Evolutionary conservation across 805 yeast species (phyloP).

Genomic region (Wickerhamomyces canadensis): DNA sequence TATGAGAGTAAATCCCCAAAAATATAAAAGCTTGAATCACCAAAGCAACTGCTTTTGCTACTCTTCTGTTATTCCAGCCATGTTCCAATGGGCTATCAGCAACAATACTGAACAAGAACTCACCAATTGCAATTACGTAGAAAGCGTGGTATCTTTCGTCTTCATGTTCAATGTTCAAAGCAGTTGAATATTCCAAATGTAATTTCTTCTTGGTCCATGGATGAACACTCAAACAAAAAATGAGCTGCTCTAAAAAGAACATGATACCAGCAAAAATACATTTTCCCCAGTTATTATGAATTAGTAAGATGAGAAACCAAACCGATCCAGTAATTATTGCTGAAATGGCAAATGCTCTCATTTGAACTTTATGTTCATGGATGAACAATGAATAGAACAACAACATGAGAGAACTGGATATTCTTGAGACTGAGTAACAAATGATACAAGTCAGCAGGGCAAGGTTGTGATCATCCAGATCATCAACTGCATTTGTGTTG

Average conservation of each 20-base stretch:
- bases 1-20: constrained; percentile 50
- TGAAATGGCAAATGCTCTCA: constrained; percentile 32
- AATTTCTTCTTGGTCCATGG: constrained; percentile 41
- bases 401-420: constrained; percentile 27
- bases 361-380: constrained; percentile 46
- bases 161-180: constrained; percentile 61
- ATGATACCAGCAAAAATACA: constrained; percentile 38
- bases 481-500: constrained; percentile 35
- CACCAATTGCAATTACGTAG: constrained; percentile 61
- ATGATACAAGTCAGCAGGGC: constrained; percentile 31
- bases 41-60: constrained; percentile 44
- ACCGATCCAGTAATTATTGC: constrained; percentile 31
- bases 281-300: constrained; percentile 36
- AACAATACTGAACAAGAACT: constrained; percentile 49
- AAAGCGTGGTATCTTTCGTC: constrained; percentile 56
- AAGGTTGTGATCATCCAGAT: constrained; percentile 30
- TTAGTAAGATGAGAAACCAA: constrained; percentile 51
- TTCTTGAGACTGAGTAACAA: constrained; percentile 36
- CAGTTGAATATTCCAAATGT: constrained; percentile 45
- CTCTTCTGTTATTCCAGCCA: constrained; percentile 31
- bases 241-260: constrained; percentile 35
- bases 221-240: constrained; percentile 36
- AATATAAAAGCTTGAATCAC: constrained; percentile 43
- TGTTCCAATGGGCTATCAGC: constrained; percentile 41
- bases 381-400: constrained; percentile 36